Evolutionary conservation across 1,284 basidiomycete species (phyloP).

Genomic region (Anthracocystis panici-leucophaei): DNA sequence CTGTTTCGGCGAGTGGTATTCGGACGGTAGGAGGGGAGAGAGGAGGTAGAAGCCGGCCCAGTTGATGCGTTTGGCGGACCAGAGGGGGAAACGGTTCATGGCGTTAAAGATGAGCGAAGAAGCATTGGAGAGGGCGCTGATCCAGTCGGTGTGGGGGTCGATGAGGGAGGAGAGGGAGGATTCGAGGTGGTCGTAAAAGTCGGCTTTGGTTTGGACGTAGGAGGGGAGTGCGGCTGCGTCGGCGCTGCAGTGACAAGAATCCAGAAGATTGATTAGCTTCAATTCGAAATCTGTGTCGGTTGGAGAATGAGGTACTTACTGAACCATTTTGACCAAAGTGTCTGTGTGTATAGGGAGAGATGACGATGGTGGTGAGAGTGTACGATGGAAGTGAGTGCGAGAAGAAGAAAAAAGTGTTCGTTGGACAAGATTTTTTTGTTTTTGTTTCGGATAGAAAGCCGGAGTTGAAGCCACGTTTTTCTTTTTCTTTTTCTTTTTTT

Average conservation of each 20-base stretch:
- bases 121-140: constrained; percentile 66
- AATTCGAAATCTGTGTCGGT: neutral
- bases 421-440: too few relatives aligned
- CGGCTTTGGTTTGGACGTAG: constrained; percentile 57
- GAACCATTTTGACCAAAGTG: constrained; percentile 18
- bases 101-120: constrained; percentile 61
- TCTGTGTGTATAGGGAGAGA: neutral
- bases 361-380: neutral
- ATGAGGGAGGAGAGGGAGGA: constrained; percentile 63
- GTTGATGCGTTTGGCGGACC: constrained; percentile 62
- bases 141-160: constrained; percentile 61
- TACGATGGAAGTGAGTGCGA: neutral
- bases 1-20: constrained; percentile 7
- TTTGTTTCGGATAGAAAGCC: constrained; percentile 10
- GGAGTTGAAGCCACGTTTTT: neutral
- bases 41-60: constrained; percentile 71
- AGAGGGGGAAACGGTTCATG: constrained; percentile 60
- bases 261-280: neutral
- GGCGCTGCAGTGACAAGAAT: constrained; percentile 33
- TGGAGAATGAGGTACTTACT: constrained; percentile 7
- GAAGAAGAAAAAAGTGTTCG: neutral
- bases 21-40: constrained; percentile 65
- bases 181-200: constrained; percentile 69
- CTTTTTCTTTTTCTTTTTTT: too few relatives aligned
- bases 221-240: constrained; percentile 82